These are phyloP conservation scores for Eimeria falciformis DNA, from an alignment of 169 alveolate genomes.

Conservation along the genomic window DNA sequence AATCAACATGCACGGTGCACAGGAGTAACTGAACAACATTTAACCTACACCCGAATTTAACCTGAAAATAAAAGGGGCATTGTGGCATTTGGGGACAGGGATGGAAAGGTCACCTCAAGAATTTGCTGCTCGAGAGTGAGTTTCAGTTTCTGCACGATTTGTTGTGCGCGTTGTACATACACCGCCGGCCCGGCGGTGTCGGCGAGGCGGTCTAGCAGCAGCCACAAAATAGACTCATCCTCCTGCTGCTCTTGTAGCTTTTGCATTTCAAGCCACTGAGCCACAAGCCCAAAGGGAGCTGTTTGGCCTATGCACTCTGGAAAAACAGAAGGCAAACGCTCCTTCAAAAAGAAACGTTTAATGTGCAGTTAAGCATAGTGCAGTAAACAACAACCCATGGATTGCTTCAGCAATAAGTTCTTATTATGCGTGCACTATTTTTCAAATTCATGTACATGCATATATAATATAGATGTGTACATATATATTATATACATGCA, in stretches of 20 bases:
- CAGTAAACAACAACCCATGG: background rate
- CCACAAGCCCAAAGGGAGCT: slow-evolving; percentile 27
- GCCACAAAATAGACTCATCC: slow-evolving; percentile 46
- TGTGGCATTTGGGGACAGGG: too few relatives aligned
- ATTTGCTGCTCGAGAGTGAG: slow-evolving; percentile 41
- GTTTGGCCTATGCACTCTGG: background rate
- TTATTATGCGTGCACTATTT: too few relatives aligned
- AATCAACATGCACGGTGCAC: too few relatives aligned
- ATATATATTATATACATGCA: too few relatives aligned
- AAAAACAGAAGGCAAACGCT: background rate
- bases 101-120: slow-evolving; percentile 43
- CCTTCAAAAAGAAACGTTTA: background rate
- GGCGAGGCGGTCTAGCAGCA: slow-evolving; percentile 50
- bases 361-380: background rate
- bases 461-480: too few relatives aligned
- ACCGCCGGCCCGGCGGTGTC: slow-evolving; percentile 50
- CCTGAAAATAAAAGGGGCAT: too few relatives aligned
- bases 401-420: too few relatives aligned
- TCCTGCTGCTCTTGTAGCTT: slow-evolving; percentile 15
- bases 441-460: background rate
- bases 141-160: slow-evolving; percentile 39
- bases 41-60: too few relatives aligned
- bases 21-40: too few relatives aligned
- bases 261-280: slow-evolving; percentile 33
- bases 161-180: slow-evolving; percentile 28